Base-by-base conservation (phyloP, 305 asterid species). In the Fraxinus sp. region DNA sequence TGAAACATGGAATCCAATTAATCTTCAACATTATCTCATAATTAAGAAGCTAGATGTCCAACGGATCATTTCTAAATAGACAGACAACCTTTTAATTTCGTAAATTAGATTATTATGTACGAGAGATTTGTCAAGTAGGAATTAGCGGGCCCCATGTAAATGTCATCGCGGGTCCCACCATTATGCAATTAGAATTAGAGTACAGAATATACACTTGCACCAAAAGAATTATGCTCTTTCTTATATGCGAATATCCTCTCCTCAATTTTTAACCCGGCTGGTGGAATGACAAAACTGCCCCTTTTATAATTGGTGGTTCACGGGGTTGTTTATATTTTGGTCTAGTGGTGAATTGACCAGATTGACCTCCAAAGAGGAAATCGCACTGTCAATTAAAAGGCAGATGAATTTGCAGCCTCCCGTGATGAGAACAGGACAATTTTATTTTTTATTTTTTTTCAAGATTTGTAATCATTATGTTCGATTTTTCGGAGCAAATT, bases 201-300 rank as follows among this genome's bases (percentile, higher is more conserved):
- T 43, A 41, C 46, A 41, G 52, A 43, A 13, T 46, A 5, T 0
- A 49, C 59, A 14, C 20, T 49, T 14, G 7, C 20, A 0, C 91
- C 88, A 74, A 89, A 86, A 14, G 94, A 83, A 90, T 90, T 85
- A 91, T 93, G 86, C 97, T 70, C 24, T 72, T 72, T 70, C 28
- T 0, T 0, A 28, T 88, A 85, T 90, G 92, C 95, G 97, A 93
- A 93, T 93, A 93, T 91, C 86, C 97, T 3, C 11, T 74, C 37
- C 43, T 4, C 62, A 77, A 81, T 43, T 32, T 37, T 73, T 81
- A 20, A 16, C 93, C 77, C 86, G 86, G 88, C 87, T 3, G 1
- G 0, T 1, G 16, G 4, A 85, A 82, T 89, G 85, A 85, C 96
- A 0, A n/a, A 43, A 11, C 2, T 84, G 52, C 64, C 87, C 90